These are phyloP conservation scores for Ilyonectria robusta DNA, from an alignment of 2,329 filamentous ascomycete species.

Conservation along the genomic window DNA sequence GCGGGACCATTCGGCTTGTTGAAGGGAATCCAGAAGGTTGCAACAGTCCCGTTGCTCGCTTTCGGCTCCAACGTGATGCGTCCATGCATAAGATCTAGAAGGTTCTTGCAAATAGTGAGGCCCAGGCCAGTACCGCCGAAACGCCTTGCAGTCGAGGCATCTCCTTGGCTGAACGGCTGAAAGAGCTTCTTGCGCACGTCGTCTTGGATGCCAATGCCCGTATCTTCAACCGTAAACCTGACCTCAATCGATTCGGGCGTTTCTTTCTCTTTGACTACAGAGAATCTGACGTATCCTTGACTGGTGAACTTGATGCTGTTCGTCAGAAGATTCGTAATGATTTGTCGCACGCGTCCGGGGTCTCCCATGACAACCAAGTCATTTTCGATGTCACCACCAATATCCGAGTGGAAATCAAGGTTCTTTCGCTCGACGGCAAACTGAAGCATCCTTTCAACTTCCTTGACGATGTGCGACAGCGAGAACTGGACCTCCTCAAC, in stretches of 20 bases:
- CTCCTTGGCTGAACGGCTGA: slow-evolving; percentile 86
- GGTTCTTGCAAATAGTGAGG: slow-evolving; percentile 84
- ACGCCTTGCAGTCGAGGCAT: slow-evolving; percentile 82
- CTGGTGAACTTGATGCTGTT: slow-evolving; percentile 84
- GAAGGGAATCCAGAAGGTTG: slow-evolving; percentile 83
- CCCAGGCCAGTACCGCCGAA: slow-evolving; percentile 86
- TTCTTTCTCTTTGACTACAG: slow-evolving; percentile 74
- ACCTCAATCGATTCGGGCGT: slow-evolving; percentile 76
- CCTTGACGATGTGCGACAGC: slow-evolving; percentile 79
- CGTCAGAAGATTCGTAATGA: slow-evolving; percentile 84
- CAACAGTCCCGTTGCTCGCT: slow-evolving; percentile 78
- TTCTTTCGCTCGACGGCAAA: slow-evolving; percentile 88
- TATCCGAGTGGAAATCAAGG: slow-evolving; percentile 77
- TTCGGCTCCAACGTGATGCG: slow-evolving; percentile 79
- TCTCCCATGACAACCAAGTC: slow-evolving; percentile 89
- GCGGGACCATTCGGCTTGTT: slow-evolving; percentile 72
- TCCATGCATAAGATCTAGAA: slow-evolving; percentile 85
- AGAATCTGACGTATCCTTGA: slow-evolving; percentile 77
- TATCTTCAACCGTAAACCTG: slow-evolving; percentile 81
- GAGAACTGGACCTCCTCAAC: slow-evolving; percentile 88
- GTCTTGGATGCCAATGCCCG: slow-evolving; percentile 86
- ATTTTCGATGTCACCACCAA: slow-evolving; percentile 72
- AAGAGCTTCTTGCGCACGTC: slow-evolving; percentile 81
- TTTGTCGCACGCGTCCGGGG: slow-evolving; percentile 86
- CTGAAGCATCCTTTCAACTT: slow-evolving; percentile 89